phyloP scores from a whole-genome alignment of 2,329 filamentous ascomycete species.

The Aspergillus piperis region DNA sequence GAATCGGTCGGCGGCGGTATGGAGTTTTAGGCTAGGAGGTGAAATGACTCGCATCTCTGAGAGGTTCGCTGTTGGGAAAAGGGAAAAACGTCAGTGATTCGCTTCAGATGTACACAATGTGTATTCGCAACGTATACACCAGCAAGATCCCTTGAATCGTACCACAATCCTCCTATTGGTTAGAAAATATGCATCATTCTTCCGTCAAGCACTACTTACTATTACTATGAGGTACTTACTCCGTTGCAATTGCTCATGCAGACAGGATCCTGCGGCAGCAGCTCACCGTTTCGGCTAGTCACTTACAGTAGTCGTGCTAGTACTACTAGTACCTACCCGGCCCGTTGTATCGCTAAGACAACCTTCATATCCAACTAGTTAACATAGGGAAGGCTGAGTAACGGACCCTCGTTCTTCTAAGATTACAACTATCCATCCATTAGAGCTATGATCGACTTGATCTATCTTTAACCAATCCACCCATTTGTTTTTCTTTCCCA shows the following conservation, averaged over 20 bases:
- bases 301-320: not conserved
- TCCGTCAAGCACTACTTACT: not conserved
- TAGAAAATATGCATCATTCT: not conserved
- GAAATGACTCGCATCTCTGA: constrained; percentile 24
- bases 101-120: not conserved
- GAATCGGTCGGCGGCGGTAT: constrained; percentile 9
- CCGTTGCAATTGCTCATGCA: not conserved
- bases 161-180: not conserved
- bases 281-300: not conserved
- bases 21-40: constrained; percentile 1
- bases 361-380: not conserved
- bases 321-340: not conserved
- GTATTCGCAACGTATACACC: not conserved
- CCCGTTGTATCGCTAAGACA: not conserved
- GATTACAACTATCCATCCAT: not conserved
- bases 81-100: not conserved
- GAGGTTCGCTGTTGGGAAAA: not conserved
- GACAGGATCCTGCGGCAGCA: not conserved
- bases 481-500: not conserved
- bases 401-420: not conserved
- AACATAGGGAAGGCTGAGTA: not conserved
- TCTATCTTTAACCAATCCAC: not conserved
- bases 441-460: not conserved
- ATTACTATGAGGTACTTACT: not conserved
- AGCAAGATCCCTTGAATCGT: not conserved